These are phyloP conservation scores for Trichophyton schoenleinii DNA, from an alignment of 2,329 filamentous ascomycete species.

Conservation along the genomic window DNA sequence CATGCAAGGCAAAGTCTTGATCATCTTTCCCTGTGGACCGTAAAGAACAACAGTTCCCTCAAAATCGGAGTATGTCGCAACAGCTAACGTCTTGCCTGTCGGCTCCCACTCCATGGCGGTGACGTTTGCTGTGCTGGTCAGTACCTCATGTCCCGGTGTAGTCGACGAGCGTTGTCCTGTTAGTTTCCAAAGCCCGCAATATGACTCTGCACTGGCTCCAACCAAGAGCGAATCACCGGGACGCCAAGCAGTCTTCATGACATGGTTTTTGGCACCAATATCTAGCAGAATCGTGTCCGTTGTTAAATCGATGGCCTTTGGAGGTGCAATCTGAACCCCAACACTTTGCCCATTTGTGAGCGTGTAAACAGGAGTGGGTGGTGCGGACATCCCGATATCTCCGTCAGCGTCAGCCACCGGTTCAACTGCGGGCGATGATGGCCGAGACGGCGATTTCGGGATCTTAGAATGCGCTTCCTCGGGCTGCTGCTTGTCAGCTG, in stretches of 20 bases:
- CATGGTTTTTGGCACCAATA: constrained; percentile 26
- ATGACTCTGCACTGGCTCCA: constrained; percentile 31
- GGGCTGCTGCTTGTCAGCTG: constrained; percentile 30
- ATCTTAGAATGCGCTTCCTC: constrained; percentile 20
- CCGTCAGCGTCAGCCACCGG: constrained; percentile 31
- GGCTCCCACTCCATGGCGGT: constrained; percentile 37
- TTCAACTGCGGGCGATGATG: constrained; percentile 14
- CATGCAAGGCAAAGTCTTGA: constrained; percentile 35
- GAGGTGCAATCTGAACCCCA: constrained; percentile 36
- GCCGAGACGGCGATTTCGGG: background rate
- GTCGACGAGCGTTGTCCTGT: constrained; percentile 17
- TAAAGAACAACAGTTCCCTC: constrained; percentile 35
- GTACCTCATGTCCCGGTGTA: constrained; percentile 24
- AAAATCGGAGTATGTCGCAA: constrained; percentile 34
- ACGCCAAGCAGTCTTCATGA: constrained; percentile 33
- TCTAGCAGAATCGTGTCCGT: constrained; percentile 34
- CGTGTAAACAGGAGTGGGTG: constrained; percentile 25
- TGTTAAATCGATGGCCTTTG: constrained; percentile 37
- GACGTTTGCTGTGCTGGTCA: constrained; percentile 27
- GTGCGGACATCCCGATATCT: constrained; percentile 30
- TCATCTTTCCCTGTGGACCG: constrained; percentile 30
- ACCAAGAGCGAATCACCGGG: constrained; percentile 33
- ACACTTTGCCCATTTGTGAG: constrained; percentile 34
- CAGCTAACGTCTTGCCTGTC: constrained; percentile 32
- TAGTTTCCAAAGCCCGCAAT: constrained; percentile 36